Base-by-base conservation (phyloP, 768 basidiomycete genomes). In the Polyporus arcularius region DNA sequence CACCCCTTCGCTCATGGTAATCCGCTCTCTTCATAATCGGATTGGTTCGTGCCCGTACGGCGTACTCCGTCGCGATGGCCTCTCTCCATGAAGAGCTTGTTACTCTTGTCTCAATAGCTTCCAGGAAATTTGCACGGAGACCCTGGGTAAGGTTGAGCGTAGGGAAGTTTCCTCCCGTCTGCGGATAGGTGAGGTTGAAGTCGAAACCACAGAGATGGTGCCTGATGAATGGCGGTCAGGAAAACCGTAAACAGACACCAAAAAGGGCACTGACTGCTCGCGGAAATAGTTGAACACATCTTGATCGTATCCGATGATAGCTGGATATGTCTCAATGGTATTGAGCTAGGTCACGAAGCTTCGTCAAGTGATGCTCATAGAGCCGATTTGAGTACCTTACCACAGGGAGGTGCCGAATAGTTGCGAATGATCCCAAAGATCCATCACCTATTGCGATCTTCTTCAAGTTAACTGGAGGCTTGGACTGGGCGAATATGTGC, bases 391-490 rank as follows among this genome's bases (percentile, higher is more conserved):
- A 86, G 81, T 28, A 26, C 21, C 64, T 21, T 60, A 69, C 68
- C 41, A 64, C 63, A 4, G 68, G 66, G 4, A 69, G 39, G 14
- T 64, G 38, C 10, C 58, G 49, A 43, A 62, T 63, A 2, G 59
- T 63, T 7, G 56, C 61, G 3, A 45, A 38, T 4, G 59, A 66
- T 3, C 68, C 76, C 16, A 89, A 77, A 11, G 85, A 72, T 4
- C 85, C 87, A 72, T 90, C 86, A 10, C 89, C 90, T 45, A 92
- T 90, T 15, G 81, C 85, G 50, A 90, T 82, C 68, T 85, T 86
- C 0, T 80, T 75, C 40, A 91, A 76, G 12, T 82, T 85, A 40
- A 91, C 85, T 0, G 89, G 89, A 15, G 87, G 86, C 28, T 81
- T 79, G 0, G 75, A 62, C 74, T 83, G 78, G 41, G 76, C 77